Evolutionary conservation across 1,284 basidiomycete genomes (phyloP).

Genomic region (Microbotryum violaceum): DNA sequence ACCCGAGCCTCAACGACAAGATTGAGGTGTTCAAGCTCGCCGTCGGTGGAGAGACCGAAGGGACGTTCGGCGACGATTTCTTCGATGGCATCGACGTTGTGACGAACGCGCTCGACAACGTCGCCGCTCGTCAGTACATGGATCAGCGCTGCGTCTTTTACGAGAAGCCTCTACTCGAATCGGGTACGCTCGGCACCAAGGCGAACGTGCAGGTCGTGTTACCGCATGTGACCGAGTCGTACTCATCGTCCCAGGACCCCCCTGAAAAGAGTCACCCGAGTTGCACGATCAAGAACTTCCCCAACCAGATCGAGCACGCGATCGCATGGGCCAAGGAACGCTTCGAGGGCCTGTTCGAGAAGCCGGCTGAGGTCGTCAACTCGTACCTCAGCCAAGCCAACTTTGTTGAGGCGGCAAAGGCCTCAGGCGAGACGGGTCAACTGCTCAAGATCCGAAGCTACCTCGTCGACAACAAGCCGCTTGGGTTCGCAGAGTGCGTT

Average conservation of each 20-base stretch:
- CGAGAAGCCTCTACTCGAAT: slow-evolving; percentile 92
- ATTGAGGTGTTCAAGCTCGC: slow-evolving; percentile 86
- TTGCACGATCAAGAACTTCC: slow-evolving; percentile 99
- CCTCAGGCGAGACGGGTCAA: slow-evolving; percentile 75
- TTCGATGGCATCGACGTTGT: slow-evolving; percentile 85
- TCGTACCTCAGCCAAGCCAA: slow-evolving; percentile 94
- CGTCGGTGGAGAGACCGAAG: slow-evolving; percentile 89
- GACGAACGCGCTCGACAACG: slow-evolving; percentile 99
- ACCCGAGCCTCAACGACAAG: slow-evolving; percentile 81
- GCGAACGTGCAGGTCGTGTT: slow-evolving; percentile 96
- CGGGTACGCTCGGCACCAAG: slow-evolving; percentile 96
- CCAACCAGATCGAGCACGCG: slow-evolving; percentile 97
- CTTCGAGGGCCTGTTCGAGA: slow-evolving; percentile 89
- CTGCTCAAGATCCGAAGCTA: slow-evolving; percentile 83
- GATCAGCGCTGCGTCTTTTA: slow-evolving; percentile 97
- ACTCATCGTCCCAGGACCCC: slow-evolving; percentile 96
- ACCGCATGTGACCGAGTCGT: slow-evolving; percentile 93
- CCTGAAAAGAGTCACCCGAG: slow-evolving; percentile 97
- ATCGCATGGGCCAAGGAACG: slow-evolving; percentile 96
- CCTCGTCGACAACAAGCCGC: slow-evolving; percentile 83
- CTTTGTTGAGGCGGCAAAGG: slow-evolving; percentile 78
- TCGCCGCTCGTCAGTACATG: slow-evolving; percentile 95
- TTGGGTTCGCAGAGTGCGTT: slow-evolving; percentile 96
- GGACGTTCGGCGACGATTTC: slow-evolving; percentile 82
- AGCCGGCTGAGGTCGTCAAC: slow-evolving; percentile 90